phyloP scores from a whole-genome alignment of 208 protist genomes.

The Phytomonas francai region DNA sequence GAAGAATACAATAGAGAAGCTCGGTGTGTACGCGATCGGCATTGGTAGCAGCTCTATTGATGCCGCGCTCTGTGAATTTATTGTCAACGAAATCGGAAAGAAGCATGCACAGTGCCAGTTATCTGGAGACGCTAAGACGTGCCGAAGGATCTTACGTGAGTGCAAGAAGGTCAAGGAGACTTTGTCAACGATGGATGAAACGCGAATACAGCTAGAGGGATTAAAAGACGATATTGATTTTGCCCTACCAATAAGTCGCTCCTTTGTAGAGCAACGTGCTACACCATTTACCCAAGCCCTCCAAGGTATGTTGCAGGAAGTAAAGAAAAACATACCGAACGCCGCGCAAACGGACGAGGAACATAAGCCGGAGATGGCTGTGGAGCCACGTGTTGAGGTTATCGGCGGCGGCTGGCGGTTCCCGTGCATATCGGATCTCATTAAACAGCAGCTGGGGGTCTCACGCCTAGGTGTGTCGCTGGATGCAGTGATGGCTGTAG shows the following conservation, averaged over 20 bases:
- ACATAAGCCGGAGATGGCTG: neutral
- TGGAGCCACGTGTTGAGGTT: slow-evolving; percentile 42
- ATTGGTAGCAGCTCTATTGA: slow-evolving; percentile 58
- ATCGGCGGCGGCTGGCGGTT: slow-evolving; percentile 71
- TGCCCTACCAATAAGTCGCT: slow-evolving; percentile 25
- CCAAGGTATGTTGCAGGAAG: slow-evolving; percentile 23
- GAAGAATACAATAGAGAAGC: slow-evolving; percentile 23
- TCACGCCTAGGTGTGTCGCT: slow-evolving; percentile 40
- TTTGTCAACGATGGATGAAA: slow-evolving; percentile 49
- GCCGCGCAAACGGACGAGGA: slow-evolving; percentile 2
- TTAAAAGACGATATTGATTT: slow-evolving; percentile 44
- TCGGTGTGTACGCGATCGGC: slow-evolving; percentile 23
- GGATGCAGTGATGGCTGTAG: slow-evolving; percentile 53
- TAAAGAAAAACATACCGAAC: slow-evolving; percentile 13
- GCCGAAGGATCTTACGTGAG: slow-evolving; percentile 47
- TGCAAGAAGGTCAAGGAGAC: slow-evolving; percentile 70
- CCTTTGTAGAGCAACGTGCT: slow-evolving; percentile 22
- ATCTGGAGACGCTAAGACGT: slow-evolving; percentile 38
- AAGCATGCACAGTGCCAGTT: slow-evolving; percentile 17
- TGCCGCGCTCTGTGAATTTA: slow-evolving; percentile 30
- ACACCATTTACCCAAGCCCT: slow-evolving; percentile 23
- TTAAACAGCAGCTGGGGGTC: slow-evolving; percentile 35
- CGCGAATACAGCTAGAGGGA: slow-evolving; percentile 41
- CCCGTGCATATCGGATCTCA: slow-evolving; percentile 29
- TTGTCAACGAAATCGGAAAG: slow-evolving; percentile 42